These are phyloP conservation scores for Aureobasidium sp. DNA, from an alignment of 2,329 filamentous ascomycete species.

Conservation along the genomic window DNA sequence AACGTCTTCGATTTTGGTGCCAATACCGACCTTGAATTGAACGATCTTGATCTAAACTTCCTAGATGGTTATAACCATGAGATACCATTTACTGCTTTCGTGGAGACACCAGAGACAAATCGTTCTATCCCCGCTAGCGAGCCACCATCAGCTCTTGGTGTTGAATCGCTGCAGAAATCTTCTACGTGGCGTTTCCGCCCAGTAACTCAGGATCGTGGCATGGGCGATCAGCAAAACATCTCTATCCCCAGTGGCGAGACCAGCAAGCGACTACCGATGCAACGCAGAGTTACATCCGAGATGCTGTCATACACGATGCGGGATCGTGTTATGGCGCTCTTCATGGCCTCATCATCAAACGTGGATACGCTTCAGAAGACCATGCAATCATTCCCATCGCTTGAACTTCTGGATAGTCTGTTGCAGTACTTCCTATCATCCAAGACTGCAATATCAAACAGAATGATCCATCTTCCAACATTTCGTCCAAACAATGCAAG, in stretches of 20 bases:
- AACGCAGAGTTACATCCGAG: slow-evolving; percentile 34
- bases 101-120: slow-evolving; percentile 21
- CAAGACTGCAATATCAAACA: slow-evolving; percentile 31
- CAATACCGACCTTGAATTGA: slow-evolving; percentile 37
- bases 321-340: slow-evolving; percentile 56
- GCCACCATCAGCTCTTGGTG: slow-evolving; percentile 22
- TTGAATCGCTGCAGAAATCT: slow-evolving; percentile 30
- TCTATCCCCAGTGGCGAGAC: slow-evolving; percentile 30
- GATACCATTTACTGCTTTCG: slow-evolving; percentile 32
- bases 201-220: slow-evolving; percentile 26
- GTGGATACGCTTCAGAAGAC: slow-evolving; percentile 41
- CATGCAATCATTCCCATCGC: slow-evolving; percentile 54
- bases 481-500: slow-evolving; percentile 48
- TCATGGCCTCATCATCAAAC: slow-evolving; percentile 52
- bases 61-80: slow-evolving; percentile 38
- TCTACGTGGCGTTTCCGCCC: slow-evolving; percentile 40
- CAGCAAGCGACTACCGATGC: slow-evolving; percentile 25
- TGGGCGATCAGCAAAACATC: slow-evolving; percentile 30
- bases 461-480: slow-evolving; percentile 54
- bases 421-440: slow-evolving; percentile 51
- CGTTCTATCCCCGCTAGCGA: slow-evolving; percentile 20
- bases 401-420: slow-evolving; percentile 52
- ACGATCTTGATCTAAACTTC: slow-evolving; percentile 36
- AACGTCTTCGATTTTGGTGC: slow-evolving; percentile 38
- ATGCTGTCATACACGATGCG: slow-evolving; percentile 33